A percentile compares a stretch with the other conserved stretches of the same genome.
Conservation (phyloP, 768 basidiomycete genomes). For the Amanita rubescens region DNA sequence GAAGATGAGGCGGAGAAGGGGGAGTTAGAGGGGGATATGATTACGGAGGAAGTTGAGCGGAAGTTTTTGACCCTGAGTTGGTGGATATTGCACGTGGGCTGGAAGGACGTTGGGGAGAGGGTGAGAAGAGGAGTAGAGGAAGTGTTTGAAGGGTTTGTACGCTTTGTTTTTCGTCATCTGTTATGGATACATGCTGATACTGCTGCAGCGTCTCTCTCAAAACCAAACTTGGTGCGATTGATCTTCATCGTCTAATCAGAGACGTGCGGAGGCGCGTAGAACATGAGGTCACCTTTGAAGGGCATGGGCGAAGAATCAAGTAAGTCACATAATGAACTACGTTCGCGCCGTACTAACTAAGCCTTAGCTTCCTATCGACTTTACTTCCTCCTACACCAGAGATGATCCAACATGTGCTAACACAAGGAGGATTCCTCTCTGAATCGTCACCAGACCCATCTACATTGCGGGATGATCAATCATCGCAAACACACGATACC, state of each 20-base stretch:
- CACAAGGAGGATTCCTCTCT: conserved; percentile 47
- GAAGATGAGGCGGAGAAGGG: conserved; percentile 2
- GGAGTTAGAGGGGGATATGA: conserved; percentile 20
- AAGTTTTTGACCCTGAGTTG: conserved; percentile 83
- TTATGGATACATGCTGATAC: neutral
- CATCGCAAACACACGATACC: conserved; percentile 6
- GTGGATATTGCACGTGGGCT: conserved; percentile 91
- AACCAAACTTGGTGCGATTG: conserved; percentile 58
- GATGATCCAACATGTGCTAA: conserved; percentile 60
- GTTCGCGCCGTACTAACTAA: neutral
- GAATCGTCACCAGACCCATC: conserved; percentile 1
- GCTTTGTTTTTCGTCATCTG: neutral
- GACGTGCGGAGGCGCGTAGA: conserved; percentile 78
- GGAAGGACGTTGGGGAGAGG: conserved; percentile 75
- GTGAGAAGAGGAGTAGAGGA: conserved; percentile 72
- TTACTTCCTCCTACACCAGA: conserved; percentile 71
- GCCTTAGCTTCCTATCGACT: conserved; percentile 59
- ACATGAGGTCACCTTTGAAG: conserved; percentile 56
- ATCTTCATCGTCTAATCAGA: conserved; percentile 58
- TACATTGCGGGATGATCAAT: conserved; percentile 1
- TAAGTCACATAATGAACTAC: conserved; percentile 16
- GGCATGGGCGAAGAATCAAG: conserved; percentile 49
- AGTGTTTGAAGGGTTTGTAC: conserved; percentile 73
- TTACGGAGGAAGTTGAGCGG: conserved; percentile 64
- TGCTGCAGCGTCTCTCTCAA: conserved; percentile 75